phyloP scores from a whole-genome alignment of 2,329 filamentous ascomycete species.

The Coniochaeta pulveracea region DNA sequence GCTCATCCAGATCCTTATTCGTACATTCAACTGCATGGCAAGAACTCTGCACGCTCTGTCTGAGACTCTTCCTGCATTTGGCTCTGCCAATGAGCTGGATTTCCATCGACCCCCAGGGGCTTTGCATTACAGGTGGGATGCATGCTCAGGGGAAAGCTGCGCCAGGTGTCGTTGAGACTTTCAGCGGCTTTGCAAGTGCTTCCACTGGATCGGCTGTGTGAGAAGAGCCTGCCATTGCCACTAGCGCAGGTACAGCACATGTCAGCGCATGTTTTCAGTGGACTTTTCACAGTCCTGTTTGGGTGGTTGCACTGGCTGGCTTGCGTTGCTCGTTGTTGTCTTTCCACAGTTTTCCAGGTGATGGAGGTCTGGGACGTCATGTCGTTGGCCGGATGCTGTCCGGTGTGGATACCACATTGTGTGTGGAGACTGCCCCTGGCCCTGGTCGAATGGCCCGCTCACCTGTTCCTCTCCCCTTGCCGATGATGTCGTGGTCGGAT shows the following conservation, averaged over 20 bases:
- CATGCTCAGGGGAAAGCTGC: no score
- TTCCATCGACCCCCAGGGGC: no score
- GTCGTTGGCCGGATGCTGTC: conserved; percentile 1
- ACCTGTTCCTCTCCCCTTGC: no score
- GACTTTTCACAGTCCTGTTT: conserved; percentile 2
- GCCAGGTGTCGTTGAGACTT: no score
- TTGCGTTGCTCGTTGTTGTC: neutral
- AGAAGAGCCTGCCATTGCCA: conserved; percentile 4
- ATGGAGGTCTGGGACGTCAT: neutral
- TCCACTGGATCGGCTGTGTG: neutral
- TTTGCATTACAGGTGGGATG: no score
- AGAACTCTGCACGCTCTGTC: no score
- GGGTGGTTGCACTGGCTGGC: neutral
- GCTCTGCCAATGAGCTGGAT: no score
- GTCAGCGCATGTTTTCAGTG: conserved; percentile 2
- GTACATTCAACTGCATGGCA: no score
- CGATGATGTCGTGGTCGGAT: no score
- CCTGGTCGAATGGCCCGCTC: no score
- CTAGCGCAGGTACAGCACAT: conserved; percentile 4
- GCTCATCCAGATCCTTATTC: no score
- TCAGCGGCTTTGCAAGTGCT: neutral
- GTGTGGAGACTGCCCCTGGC: neutral
- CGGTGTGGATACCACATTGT: neutral
- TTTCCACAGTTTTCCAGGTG: neutral
- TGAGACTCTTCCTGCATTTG: no score